A percentile compares a stretch with the other conserved stretches of the same genome.
Evolutionary conservation across 2,329 filamentous ascomycete species (phyloP).

Genomic region (Lasiodiplodia sp.): DNA sequence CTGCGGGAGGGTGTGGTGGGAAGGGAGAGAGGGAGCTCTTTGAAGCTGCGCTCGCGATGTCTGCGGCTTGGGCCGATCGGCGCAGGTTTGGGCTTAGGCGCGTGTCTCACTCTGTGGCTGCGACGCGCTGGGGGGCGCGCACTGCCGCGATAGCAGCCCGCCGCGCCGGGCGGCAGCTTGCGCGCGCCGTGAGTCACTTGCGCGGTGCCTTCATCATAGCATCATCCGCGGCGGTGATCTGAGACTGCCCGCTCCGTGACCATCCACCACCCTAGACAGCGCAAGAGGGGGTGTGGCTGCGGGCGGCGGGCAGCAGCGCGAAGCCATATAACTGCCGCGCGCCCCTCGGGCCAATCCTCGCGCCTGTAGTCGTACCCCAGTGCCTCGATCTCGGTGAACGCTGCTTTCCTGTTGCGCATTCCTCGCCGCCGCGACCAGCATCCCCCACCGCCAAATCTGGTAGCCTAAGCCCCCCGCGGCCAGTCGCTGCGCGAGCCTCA

Average conservation of each 20-base stretch:
- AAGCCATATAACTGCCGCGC: conserved; percentile 18
- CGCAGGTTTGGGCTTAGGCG: conserved; percentile 22
- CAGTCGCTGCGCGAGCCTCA: conserved; percentile 28
- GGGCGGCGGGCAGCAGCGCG: conserved; percentile 20
- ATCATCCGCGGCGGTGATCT: conserved; percentile 26
- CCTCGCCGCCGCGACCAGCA: conserved; percentile 27
- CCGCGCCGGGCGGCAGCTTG: conserved; percentile 22
- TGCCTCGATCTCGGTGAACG: conserved; percentile 26
- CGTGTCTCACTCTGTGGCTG: conserved; percentile 29
- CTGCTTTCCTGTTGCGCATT: conserved; percentile 13
- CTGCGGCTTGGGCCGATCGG: conserved; percentile 24
- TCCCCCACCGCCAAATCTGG: conserved; percentile 23
- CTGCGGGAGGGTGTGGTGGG: conserved; percentile 31
- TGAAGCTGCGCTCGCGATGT: conserved; percentile 21
- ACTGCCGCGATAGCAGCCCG: conserved; percentile 26
- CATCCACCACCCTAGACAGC: conserved; percentile 16
- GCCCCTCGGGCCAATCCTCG: conserved; percentile 27
- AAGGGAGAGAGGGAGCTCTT: conserved; percentile 27
- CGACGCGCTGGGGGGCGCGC: conserved; percentile 8
- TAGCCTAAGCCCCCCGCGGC: conserved; percentile 21
- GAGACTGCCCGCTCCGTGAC: conserved; percentile 29
- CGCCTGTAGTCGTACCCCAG: conserved; percentile 9
- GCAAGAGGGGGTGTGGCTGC: conserved; percentile 25
- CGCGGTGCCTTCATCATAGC: conserved; percentile 26
- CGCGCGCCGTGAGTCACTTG: conserved; percentile 27